Percentiles rank a stretch among this genome's conserved stretches.
Evolutionary conservation across 2,329 filamentous ascomycete genomes (phyloP).

Genomic region (Cytospora piceicola): DNA sequence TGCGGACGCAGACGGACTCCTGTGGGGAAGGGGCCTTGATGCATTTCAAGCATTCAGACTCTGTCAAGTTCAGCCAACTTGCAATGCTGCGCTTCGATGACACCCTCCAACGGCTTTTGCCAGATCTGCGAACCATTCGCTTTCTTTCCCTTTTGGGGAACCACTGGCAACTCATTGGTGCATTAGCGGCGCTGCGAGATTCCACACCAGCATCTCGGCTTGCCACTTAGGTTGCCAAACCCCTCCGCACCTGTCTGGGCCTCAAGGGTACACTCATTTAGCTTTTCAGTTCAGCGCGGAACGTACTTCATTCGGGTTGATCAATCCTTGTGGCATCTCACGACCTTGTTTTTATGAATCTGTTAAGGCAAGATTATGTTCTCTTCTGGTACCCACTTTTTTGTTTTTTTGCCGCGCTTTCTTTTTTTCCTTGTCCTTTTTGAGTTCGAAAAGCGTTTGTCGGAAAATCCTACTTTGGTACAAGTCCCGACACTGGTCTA

Average conservation of each 20-base stretch:
- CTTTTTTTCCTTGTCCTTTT: no score
- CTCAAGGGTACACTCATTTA: constrained; percentile 9
- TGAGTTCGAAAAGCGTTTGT: background rate
- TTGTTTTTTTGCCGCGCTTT: no score
- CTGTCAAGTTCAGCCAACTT: constrained; percentile 1
- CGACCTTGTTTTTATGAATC: background rate
- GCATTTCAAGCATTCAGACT: background rate
- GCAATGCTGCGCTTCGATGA: constrained; percentile 22
- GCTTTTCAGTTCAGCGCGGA: constrained; percentile 5
- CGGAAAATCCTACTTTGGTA: background rate
- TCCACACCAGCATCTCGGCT: constrained; percentile 20
- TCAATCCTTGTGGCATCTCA: background rate
- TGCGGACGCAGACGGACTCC: background rate
- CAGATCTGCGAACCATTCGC: constrained; percentile 20
- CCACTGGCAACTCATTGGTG: constrained; percentile 19
- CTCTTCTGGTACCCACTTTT: background rate
- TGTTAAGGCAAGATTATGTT: background rate
- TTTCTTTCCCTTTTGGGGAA: constrained; percentile 17
- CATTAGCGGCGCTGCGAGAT: constrained; percentile 26
- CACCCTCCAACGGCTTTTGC: constrained; percentile 19
- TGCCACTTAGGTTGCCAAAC: constrained; percentile 14
- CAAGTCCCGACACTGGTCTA: background rate
- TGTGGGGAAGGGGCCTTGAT: background rate
- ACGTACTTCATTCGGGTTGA: background rate
- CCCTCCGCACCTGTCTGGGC: constrained; percentile 14